A percentile compares a stretch with the other conserved stretches of the same genome.
Evolutionary conservation across 2,329 filamentous ascomycete species (phyloP).

Genomic region (Lachnellula hyalina): DNA sequence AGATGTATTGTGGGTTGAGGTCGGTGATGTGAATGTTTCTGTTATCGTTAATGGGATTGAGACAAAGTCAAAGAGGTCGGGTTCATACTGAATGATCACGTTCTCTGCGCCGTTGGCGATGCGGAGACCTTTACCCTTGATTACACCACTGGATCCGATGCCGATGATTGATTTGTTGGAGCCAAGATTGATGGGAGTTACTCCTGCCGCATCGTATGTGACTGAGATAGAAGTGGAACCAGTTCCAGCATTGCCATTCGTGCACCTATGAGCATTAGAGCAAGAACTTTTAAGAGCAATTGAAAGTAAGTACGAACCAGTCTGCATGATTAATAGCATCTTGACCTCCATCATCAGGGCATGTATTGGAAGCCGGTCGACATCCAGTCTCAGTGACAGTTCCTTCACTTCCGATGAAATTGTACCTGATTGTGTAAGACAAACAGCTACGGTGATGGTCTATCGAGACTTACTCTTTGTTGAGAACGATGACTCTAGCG

Average conservation of each 20-base stretch:
- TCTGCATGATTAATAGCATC: constrained; percentile 50
- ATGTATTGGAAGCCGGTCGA: constrained; percentile 46
- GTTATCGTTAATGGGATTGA: not conserved
- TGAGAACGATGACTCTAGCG: constrained; percentile 53
- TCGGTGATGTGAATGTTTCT: constrained; percentile 48
- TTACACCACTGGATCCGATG: constrained; percentile 22
- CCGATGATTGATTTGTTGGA: constrained; percentile 28
- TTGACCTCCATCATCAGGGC: constrained; percentile 38
- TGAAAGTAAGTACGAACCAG: not conserved
- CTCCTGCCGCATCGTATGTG: constrained; percentile 24
- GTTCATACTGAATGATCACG: constrained; percentile 18
- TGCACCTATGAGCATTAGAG: constrained; percentile 1
- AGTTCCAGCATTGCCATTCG: constrained; percentile 34
- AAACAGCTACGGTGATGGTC: not conserved
- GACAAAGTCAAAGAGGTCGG: too few species aligned
- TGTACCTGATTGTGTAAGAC: constrained; percentile 35
- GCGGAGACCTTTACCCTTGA: constrained; percentile 26
- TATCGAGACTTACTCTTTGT: constrained; percentile 36
- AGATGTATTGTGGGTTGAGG: constrained; percentile 53
- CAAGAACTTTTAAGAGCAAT: not conserved
- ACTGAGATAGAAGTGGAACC: constrained; percentile 7
- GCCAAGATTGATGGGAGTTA: constrained; percentile 20
- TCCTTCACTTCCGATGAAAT: constrained; percentile 47
- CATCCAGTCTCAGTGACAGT: constrained; percentile 39
- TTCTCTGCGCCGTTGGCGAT: constrained; percentile 20